A percentile compares a stretch with the other conserved stretches of the same genome.
Evolutionary conservation across 2,329 filamentous ascomycete species (phyloP).

Genomic region (Aspergillus eucalypticola): DNA sequence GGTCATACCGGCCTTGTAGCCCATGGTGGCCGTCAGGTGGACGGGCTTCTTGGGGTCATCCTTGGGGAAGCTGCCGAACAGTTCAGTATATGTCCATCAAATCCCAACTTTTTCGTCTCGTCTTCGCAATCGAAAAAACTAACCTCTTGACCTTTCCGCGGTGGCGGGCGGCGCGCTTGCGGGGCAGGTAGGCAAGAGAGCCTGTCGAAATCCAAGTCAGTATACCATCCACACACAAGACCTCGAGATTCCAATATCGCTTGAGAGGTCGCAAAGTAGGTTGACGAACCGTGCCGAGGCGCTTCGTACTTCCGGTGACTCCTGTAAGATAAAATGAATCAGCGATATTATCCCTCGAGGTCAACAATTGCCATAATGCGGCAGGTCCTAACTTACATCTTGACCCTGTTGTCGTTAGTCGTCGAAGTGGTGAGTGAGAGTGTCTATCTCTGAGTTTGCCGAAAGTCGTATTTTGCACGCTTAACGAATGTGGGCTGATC

Average conservation of each 20-base stretch:
- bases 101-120: constrained; percentile 14
- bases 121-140: constrained; percentile 39
- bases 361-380: constrained; percentile 5
- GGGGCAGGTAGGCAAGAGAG: constrained; percentile 81
- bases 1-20: constrained; percentile 99
- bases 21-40: constrained; percentile 96
- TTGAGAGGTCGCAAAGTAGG: constrained; percentile 52
- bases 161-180: constrained; percentile 92
- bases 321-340: constrained; percentile 36
- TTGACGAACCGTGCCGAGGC: constrained; percentile 90
- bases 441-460: constrained; percentile 41
- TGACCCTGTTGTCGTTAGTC: constrained; percentile 52
- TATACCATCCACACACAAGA: constrained; percentile 30
- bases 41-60: constrained; percentile 99
- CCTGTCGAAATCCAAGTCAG: constrained; percentile 40
- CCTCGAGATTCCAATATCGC: constrained; percentile 31
- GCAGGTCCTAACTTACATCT: constrained; percentile 43
- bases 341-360: constrained; percentile 25
- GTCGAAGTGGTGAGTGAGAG: constrained; percentile 46
- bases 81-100: constrained; percentile 31
- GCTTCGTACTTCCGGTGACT: constrained; percentile 75
- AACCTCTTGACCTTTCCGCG: constrained; percentile 98
- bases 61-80: constrained; percentile 83
- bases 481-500: constrained; percentile 47
- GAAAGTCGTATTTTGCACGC: constrained; percentile 41